Evolutionary conservation across 2,329 filamentous ascomycete genomes (phyloP).

Genomic region (Sporothrix schenckii): DNA sequence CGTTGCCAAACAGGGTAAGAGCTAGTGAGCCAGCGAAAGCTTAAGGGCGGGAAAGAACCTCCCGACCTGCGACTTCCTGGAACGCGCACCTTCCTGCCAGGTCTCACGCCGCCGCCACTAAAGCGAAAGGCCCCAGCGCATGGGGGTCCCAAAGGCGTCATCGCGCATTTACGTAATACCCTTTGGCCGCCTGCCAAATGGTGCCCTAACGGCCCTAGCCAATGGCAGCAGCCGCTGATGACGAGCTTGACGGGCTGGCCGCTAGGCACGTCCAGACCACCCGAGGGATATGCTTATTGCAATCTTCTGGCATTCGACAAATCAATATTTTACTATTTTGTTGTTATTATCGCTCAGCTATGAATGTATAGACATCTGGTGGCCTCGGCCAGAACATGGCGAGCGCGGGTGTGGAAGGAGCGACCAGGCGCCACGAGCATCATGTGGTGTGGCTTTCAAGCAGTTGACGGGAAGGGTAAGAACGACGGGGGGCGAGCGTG

Average conservation of each 20-base stretch:
- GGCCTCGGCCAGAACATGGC: neutral
- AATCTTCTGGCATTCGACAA: too few relatives aligned
- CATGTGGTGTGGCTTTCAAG: neutral
- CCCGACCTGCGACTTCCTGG: neutral
- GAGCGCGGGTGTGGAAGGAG: neutral
- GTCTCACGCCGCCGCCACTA: neutral
- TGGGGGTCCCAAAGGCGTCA: conserved; percentile 23
- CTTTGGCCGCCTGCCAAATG: neutral
- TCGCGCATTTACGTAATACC: conserved; percentile 25
- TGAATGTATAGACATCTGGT: too few relatives aligned
- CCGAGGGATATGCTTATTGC: conserved; percentile 12
- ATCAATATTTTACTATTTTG: neutral
- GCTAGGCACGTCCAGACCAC: conserved; percentile 19
- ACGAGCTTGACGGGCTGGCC: conserved; percentile 21
- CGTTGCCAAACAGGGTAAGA: conserved; percentile 1
- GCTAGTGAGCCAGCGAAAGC: neutral
- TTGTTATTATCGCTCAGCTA: neutral
- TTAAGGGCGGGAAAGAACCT: neutral
- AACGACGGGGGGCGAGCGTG: conserved; percentile 1
- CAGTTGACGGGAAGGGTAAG: neutral
- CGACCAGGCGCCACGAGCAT: neutral
- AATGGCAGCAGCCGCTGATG: conserved; percentile 25
- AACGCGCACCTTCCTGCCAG: conserved; percentile 14
- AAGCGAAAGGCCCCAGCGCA: neutral
- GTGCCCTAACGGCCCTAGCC: neutral